phyloP scores from a whole-genome alignment of 148 eudicot genomes.

The Chenopodium suecicum region DNA sequence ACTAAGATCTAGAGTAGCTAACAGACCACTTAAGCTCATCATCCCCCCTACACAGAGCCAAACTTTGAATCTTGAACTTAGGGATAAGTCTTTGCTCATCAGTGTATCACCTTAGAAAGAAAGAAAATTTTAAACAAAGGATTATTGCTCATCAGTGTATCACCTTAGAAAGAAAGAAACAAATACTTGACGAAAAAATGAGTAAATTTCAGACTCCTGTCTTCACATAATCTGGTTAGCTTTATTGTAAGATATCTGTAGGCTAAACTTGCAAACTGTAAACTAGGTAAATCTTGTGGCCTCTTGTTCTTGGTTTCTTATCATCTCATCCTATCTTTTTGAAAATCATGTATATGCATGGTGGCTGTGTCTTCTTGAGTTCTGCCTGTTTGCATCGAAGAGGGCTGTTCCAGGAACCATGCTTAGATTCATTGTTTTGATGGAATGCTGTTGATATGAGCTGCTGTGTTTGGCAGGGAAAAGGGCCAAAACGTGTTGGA shows the following conservation, averaged over 20 bases:
- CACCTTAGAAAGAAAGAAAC: not conserved
- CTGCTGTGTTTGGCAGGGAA: conserved; percentile 55
- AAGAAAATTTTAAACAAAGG: not conserved
- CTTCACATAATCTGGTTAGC: not conserved
- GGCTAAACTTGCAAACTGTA: not conserved
- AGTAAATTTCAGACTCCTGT: not conserved
- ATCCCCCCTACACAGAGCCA: not conserved
- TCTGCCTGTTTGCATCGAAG: not conserved
- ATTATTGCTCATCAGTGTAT: not conserved
- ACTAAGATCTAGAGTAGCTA: not conserved
- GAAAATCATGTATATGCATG: not conserved
- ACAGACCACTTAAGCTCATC: not conserved
- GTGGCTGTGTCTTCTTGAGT: not conserved
- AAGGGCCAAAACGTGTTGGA: conserved; percentile 97
- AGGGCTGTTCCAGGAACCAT: not conserved
- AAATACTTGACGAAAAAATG: not conserved
- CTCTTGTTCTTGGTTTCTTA: not conserved
- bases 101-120: not conserved
- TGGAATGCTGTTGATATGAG: conserved; percentile 1
- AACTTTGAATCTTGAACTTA: not conserved
- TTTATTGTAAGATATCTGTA: not conserved
- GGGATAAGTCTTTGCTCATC: not conserved
- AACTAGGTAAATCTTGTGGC: not conserved
- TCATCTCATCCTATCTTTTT: conserved; percentile 7
- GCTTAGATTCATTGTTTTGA: not conserved